Base-by-base conservation (phyloP, 2,329 filamentous ascomycete genomes). In the Epichloe sylvatica region DNA sequence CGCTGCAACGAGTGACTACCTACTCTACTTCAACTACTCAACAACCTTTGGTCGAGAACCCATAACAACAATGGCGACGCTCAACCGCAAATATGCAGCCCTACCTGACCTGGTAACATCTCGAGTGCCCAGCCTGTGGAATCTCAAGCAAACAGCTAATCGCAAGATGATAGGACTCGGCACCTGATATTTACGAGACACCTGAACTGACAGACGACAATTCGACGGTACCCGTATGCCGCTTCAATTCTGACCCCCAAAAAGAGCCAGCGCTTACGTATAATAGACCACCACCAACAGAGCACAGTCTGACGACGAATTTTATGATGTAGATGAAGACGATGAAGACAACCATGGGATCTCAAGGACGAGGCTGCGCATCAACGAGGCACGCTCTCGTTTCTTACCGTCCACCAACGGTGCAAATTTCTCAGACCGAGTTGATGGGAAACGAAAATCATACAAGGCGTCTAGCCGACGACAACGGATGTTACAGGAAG, bases 121-220 rank as follows among this genome's bases (percentile, higher is more conserved):
- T 39, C 47, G 33, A 35, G 39, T 45, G 19, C 30, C 52, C 55
- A 51, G 21, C 51, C 11, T 6, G 2, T 40, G 21, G 15, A 36
- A 25, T 34, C 36, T 52, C 54, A 52, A 49, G 47, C 52, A 46
- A 35, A 38, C 58, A 63, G 54, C 63, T 55, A 25, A 48, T 43
- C 21, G 23, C 19, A 11, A 50, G 46, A 48, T 23, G 12, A 38
- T 57, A 94, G 86, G 90, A 96, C 69, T 85, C 84, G 49, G 89
- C 90, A 30, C 90, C 90, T 56, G 92, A 97, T 62, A 87, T 95
- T 60, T 97, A 96, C 73, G 91, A 97, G 69, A 97, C 92, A 15
- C 90, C 91, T 56, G 90, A 94, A 50, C 73, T 96, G 56, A 91
- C 85, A 50, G 88, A 95, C 62, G 90, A 94, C 66, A 85, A 81